Base-by-base conservation (phyloP, 352 stramenopile species). In the Phytopythium cucurbitacearum region DNA sequence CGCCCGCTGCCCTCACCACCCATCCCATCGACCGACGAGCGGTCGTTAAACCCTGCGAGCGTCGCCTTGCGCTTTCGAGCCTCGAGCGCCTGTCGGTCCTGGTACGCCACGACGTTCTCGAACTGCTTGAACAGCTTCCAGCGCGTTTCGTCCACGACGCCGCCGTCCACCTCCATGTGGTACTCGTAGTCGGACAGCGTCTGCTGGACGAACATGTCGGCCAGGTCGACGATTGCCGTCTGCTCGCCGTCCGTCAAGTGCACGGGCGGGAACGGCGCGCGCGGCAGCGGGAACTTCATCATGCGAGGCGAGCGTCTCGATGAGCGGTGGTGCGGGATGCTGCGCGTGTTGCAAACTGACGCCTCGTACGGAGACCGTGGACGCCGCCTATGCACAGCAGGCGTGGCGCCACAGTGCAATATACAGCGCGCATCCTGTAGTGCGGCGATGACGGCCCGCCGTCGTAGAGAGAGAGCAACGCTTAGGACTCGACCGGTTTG, bases 51-150 rank as follows among this genome's bases (percentile, higher is more conserved):
- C 7, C 32, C 40, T 34, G 13, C 45, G 11, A 21, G 46, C 1
- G 52, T 38, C 28, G 58, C 52, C n/a, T 48, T 37, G 1, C 57
- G 41, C 0, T 53, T 36, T 28, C 21, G 21, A 13, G 51, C 48
- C 32, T 50, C 15, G 3, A 35, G 56, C 8, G 58, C 37, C 42
- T 65, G 47, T 0, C 60, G 44, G 45, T 75, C 66, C 7, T 55
- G 64, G 35, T 65, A 71, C 5, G 70, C 63, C 4, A 59, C 59
- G 33, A 54, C 64, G 21, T 56, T 67, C 36, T 75, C 63, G 16
- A 59, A 50, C 28, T 54, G 63, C 40, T 71, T 71, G 52, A 71
- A 48, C 5, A 69, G 46, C 34, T 76, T 76, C 67, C 67, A 76
- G 13, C 58, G 36, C 5, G 57, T 48, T 5, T 48, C 5, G 46